A percentile compares a stretch with the other conserved stretches of the same genome.
Conservation (phyloP, 805 yeast species). For the Scheffersomyces amazonensis region DNA sequence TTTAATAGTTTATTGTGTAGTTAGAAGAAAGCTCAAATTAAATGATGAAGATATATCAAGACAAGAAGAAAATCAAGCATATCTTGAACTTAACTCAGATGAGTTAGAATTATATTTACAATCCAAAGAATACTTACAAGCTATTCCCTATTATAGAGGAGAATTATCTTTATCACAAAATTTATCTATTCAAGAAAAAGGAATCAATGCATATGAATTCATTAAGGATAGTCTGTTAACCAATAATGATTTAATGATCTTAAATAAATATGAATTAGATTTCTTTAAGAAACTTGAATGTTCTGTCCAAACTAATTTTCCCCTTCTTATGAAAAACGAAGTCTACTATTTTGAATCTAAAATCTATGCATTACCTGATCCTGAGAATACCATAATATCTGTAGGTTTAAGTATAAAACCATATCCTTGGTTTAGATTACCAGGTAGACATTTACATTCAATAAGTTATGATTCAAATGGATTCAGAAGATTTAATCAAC, state of each 20-base stretch:
- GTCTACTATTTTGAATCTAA: conserved; percentile 89
- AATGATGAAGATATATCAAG: conserved; percentile 55
- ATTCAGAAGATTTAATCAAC: conserved; percentile 72
- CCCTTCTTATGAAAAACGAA: conserved; percentile 77
- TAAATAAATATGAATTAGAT: conserved; percentile 61
- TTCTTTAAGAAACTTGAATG: conserved; percentile 60
- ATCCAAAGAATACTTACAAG: conserved; percentile 47
- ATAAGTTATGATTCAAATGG: conserved; percentile 89
- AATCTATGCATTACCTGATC: conserved; percentile 65
- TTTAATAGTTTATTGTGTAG: conserved; percentile 4
- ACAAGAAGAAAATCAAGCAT: conserved; percentile 57
- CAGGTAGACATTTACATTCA: conserved; percentile 86
- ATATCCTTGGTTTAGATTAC: conserved; percentile 89
- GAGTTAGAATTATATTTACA: conserved; percentile 70
- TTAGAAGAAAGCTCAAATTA: conserved; percentile 11
- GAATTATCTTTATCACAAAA: conserved; percentile 56
- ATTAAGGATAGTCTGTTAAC: conserved; percentile 53
- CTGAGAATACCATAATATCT: conserved; percentile 55
- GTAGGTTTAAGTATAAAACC: conserved; percentile 85
- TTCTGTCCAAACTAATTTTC: conserved; percentile 76
- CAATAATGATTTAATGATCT: conserved; percentile 56
- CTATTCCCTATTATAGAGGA: conserved; percentile 37
- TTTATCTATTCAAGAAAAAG: conserved; percentile 77
- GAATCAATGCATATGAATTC: conserved; percentile 89
- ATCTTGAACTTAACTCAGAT: conserved; percentile 59